Percentiles rank a stretch among this genome's conserved stretches.
These are phyloP conservation scores for Chlorella sp. DNA, from an alignment of 139 green algal genomes.

Conservation along the genomic window DNA sequence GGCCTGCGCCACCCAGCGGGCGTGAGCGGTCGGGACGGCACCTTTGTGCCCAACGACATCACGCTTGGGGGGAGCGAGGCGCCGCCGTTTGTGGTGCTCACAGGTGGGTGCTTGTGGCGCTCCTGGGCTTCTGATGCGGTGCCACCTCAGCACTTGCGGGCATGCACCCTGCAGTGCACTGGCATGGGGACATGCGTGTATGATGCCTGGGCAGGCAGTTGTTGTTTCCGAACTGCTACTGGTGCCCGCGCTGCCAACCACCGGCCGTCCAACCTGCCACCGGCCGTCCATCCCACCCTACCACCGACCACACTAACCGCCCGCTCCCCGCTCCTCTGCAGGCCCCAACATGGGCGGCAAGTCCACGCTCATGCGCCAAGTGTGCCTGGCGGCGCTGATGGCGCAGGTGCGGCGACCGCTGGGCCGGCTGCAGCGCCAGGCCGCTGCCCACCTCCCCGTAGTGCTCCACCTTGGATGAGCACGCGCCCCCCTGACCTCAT, in stretches of 20 bases:
- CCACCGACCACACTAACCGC: no score
- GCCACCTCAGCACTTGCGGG: no score
- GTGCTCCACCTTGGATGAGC: no score
- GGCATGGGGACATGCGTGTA: no score
- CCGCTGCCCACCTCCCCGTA: constrained; percentile 1
- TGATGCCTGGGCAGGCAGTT: no score
- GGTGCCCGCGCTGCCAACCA: no score
- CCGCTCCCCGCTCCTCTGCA: constrained; percentile 16
- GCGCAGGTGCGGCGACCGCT: constrained; percentile 70
- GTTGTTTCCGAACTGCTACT: no score
- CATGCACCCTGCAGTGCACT: no score
- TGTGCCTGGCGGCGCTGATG: constrained; percentile 89
- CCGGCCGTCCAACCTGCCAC: not conserved
- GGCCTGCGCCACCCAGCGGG: constrained; percentile 80
- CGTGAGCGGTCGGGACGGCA: constrained; percentile 33
- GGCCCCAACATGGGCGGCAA: constrained; percentile 99
- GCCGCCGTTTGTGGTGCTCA: constrained; percentile 79
- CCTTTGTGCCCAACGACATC: constrained; percentile 97
- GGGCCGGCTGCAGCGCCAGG: not conserved
- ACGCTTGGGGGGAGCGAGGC: constrained; percentile 66
- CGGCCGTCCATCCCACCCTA: not conserved
- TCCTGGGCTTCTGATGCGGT: no score
- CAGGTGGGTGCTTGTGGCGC: constrained; percentile 38
- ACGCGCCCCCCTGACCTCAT: no score
- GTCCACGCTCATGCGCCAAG: constrained; percentile 91